A percentile compares a stretch with the other conserved stretches of the same genome.
These are phyloP conservation scores for Ogataea philodendri DNA, from an alignment of 805 yeast species.

Conservation along the genomic window DNA sequence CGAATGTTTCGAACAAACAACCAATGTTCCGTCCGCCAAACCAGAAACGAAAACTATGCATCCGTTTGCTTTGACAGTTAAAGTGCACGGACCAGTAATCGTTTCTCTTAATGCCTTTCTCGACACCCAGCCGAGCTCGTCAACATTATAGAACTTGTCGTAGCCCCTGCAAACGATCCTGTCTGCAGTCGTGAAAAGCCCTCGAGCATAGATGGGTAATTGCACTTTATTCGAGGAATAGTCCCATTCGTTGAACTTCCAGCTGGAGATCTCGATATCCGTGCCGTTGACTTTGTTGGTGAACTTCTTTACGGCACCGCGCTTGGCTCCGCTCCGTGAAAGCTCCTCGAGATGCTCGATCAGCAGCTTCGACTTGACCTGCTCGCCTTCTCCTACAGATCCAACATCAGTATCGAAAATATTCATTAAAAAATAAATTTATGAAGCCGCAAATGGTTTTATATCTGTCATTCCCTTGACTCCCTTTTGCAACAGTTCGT, in stretches of 20 bases:
- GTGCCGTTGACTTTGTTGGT: constrained; percentile 25
- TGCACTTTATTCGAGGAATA: constrained; percentile 53
- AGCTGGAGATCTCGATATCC: constrained; percentile 35
- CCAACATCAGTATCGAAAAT: constrained; percentile 1
- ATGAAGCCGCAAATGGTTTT: constrained; percentile 31
- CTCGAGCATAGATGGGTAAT: constrained; percentile 79
- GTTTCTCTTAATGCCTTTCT: constrained; percentile 42
- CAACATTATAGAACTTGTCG: constrained; percentile 87
- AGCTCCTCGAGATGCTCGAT: constrained; percentile 16
- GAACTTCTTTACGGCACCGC: constrained; percentile 29
- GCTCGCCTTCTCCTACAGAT: too few species aligned
- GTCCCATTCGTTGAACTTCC: constrained; percentile 94
- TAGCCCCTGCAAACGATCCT: constrained; percentile 79
- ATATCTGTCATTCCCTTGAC: constrained; percentile 30
- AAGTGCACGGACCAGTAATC: constrained; percentile 74
- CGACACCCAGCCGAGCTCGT: constrained; percentile 57
- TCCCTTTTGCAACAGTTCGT: constrained; percentile 54
- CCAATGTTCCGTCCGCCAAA: constrained; percentile 65
- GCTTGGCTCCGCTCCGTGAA: constrained; percentile 12
- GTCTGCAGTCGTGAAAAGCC: constrained; percentile 58
- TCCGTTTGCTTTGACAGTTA: constrained; percentile 89
- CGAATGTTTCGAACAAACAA: constrained; percentile 90
- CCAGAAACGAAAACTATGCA: constrained; percentile 86
- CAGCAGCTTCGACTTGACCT: constrained; percentile 10
- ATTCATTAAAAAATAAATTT: constrained; percentile 7